Conservation (phyloP, 371 early-diverging fungal genomes). For the Mortierella sp. region DNA sequence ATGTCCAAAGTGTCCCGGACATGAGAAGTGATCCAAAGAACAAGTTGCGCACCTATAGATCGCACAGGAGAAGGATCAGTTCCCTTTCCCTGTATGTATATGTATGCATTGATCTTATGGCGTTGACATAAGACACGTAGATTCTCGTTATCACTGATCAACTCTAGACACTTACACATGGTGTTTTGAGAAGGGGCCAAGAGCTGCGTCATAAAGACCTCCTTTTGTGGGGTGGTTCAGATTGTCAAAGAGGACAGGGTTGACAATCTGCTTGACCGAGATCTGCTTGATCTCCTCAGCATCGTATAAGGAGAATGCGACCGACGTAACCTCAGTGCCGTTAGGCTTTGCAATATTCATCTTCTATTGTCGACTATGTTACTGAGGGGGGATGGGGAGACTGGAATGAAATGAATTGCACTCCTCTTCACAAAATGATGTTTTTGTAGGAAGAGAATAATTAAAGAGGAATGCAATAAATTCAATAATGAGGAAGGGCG, state of each 20-base stretch:
- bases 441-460: not conserved
- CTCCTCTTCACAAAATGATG: not conserved
- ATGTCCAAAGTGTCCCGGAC: constrained; percentile 99
- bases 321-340: constrained; percentile 75
- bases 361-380: constrained; percentile 17
- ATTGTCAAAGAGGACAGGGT: constrained; percentile 92
- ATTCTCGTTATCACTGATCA: not conserved
- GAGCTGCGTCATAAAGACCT: constrained; percentile 96
- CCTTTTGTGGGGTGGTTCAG: constrained; percentile 93
- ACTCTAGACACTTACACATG: constrained; percentile 68
- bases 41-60: constrained; percentile 89
- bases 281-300: constrained; percentile 94
- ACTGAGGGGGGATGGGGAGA: not conserved
- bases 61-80: not conserved
- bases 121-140: too few species aligned
- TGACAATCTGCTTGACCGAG: constrained; percentile 94
- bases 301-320: constrained; percentile 92
- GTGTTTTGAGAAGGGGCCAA: constrained; percentile 92
- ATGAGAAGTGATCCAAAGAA: constrained; percentile 82
- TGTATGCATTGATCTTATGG: not conserved
- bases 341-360: constrained; percentile 81
- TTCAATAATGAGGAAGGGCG: not conserved
- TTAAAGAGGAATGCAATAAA: not conserved
- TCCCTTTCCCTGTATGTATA: not conserved
- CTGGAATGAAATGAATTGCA: not conserved